Percentiles rank a stretch among this genome's conserved stretches.
Evolutionary conservation across 495 filamentous ascomycete genomes (phyloP).

Genomic region (Neurospora sp.): DNA sequence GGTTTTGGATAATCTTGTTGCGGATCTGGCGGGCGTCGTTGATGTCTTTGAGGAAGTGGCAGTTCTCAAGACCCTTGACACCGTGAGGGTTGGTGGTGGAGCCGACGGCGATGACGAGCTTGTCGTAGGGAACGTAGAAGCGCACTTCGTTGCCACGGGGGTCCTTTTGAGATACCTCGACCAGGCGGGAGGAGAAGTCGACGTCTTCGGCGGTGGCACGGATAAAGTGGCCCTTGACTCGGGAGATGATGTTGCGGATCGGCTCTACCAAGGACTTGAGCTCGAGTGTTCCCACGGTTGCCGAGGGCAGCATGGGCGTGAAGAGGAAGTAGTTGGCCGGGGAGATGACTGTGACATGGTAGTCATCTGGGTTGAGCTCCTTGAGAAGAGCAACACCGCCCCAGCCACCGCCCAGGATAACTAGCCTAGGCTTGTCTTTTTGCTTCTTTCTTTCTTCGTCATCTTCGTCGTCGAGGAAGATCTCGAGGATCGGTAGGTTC

Average conservation of each 20-base stretch:
- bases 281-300: slow-evolving; percentile 91
- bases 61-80: slow-evolving; percentile 89
- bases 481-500: slow-evolving; percentile 85
- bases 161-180: slow-evolving; percentile 72
- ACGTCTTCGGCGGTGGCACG: slow-evolving; percentile 78
- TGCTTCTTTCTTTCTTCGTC: slow-evolving; percentile 51
- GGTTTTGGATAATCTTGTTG: slow-evolving; percentile 81
- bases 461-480: slow-evolving; percentile 81
- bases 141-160: slow-evolving; percentile 56
- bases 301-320: slow-evolving; percentile 93
- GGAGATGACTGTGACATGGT: slow-evolving; percentile 89
- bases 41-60: slow-evolving; percentile 89
- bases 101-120: slow-evolving; percentile 90
- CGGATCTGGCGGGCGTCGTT: slow-evolving; percentile 83
- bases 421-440: slow-evolving; percentile 82
- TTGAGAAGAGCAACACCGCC: slow-evolving; percentile 89
- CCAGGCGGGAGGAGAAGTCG: slow-evolving; percentile 80
- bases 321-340: slow-evolving; percentile 96
- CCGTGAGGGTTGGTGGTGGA: slow-evolving; percentile 92
- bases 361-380: slow-evolving; percentile 77
- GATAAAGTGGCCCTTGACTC: slow-evolving; percentile 79
- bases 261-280: slow-evolving; percentile 87
- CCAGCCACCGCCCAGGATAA: slow-evolving; percentile 93
- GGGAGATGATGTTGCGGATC: slow-evolving; percentile 69
- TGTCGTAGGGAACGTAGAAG: slow-evolving; percentile 98